These are phyloP conservation scores for Dictyostelium capitatum DNA, from an alignment of 78 protist genomes.

Conservation along the genomic window DNA sequence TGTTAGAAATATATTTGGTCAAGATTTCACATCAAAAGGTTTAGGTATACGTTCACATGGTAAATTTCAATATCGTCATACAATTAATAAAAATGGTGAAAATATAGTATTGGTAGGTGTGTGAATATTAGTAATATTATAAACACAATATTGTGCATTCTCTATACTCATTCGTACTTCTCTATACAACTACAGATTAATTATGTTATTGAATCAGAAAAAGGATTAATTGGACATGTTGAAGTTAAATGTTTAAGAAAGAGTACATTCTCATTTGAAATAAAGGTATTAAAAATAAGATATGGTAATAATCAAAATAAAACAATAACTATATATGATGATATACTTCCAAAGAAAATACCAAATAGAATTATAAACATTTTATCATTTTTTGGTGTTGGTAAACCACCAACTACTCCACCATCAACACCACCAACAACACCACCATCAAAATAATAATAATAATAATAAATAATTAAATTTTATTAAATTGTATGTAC, in stretches of 20 bases:
- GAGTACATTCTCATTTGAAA: neutral
- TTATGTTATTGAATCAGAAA: neutral
- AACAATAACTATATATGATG: neutral
- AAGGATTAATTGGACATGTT: neutral
- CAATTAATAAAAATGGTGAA: neutral
- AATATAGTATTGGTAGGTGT: neutral
- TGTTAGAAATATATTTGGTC: neutral
- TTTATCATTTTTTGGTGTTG: neutral
- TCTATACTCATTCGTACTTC: no score
- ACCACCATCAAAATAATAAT: neutral
- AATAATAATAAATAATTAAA: slow-evolving; percentile 6
- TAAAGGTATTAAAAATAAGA: neutral
- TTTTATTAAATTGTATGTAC: neutral
- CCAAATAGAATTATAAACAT: neutral
- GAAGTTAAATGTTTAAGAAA: neutral
- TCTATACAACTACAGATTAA: neutral
- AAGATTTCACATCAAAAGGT: neutral
- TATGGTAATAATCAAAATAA: neutral
- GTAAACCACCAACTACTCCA: neutral
- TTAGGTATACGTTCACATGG: slow-evolving; percentile 18
- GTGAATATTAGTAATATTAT: neutral
- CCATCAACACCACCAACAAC: no score
- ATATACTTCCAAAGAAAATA: neutral
- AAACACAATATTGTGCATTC: neutral
- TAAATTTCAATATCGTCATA: neutral